Evolutionary conservation across 2,329 filamentous ascomycete genomes (phyloP).

Genomic region (Calonectria montana): DNA sequence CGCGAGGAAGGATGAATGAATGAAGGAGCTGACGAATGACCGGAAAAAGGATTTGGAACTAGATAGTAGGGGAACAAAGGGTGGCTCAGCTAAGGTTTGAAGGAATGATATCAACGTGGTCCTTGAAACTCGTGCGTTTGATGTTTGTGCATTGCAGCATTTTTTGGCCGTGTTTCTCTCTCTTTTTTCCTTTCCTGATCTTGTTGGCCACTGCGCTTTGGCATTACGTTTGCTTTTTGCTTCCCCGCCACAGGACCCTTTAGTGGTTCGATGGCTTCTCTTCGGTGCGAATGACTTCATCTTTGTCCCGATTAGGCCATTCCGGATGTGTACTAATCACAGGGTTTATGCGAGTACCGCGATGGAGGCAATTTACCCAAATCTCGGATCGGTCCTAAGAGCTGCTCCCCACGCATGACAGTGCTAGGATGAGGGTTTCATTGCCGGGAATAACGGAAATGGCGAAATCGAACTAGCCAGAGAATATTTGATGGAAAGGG

Average conservation of each 20-base stretch:
- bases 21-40: not conserved
- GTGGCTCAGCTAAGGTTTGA: conserved; percentile 2
- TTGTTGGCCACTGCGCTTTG: not conserved
- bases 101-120: not conserved
- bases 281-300: conserved; percentile 2
- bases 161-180: not conserved
- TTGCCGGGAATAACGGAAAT: conserved; percentile 9
- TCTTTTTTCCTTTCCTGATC: not conserved
- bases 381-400: conserved; percentile 5
- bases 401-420: not conserved
- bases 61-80: not conserved
- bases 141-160: not conserved
- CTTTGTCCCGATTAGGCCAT: conserved; percentile 1
- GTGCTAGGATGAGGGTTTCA: not conserved
- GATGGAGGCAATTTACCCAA: conserved; percentile 6
- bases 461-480: not conserved
- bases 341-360: conserved; percentile 8
- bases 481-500: conserved; percentile 4
- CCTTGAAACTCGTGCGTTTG: conserved; percentile 1
- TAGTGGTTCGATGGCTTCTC: conserved; percentile 1
- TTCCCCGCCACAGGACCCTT: not conserved
- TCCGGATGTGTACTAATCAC: not conserved
- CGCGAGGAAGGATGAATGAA: not conserved
- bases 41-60: not conserved
- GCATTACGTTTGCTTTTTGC: conserved; percentile 10